Evolutionary conservation across 441 rosid genomes (phyloP).

Genomic region (Adansonia gregorii): DNA sequence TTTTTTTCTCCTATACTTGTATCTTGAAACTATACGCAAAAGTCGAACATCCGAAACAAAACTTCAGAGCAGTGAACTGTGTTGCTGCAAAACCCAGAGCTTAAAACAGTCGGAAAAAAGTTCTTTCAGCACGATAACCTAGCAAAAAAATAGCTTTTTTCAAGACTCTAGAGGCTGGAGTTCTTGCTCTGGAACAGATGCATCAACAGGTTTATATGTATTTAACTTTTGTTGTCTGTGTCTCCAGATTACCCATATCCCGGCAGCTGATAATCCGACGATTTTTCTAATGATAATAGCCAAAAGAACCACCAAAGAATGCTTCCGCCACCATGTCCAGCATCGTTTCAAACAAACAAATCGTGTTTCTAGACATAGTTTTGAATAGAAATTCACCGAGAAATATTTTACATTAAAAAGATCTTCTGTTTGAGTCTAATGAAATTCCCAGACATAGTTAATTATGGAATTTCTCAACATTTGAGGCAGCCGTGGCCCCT

Average conservation of each 20-base stretch:
- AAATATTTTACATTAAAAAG: not conserved
- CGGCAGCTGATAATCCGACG: conserved; percentile 52
- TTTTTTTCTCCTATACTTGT: not conserved
- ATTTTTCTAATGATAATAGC: conserved; percentile 31
- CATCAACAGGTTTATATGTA: conserved; percentile 66
- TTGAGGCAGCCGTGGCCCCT: not conserved
- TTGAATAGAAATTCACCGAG: not conserved
- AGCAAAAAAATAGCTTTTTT: conserved; percentile 20
- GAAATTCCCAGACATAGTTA: not conserved
- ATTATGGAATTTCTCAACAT: not conserved
- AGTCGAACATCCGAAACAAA: not conserved
- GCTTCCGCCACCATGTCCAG: conserved; percentile 70
- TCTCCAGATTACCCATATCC: conserved; percentile 58
- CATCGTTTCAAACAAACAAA: conserved; percentile 25
- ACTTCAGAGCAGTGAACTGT: not conserved
- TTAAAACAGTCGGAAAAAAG: conserved; percentile 7
- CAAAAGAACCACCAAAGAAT: conserved; percentile 31
- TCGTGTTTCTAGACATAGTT: not conserved
- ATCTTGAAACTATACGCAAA: not conserved
- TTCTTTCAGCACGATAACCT: not conserved
- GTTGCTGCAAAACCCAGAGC: conserved; percentile 22
- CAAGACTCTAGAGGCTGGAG: conserved; percentile 56
- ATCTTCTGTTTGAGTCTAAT: no score
- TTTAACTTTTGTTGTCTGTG: conserved; percentile 41
- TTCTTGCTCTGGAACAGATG: conserved; percentile 67